These are phyloP conservation scores for Schizochytrium sp. DNA, from an alignment of 108 stramenopile genomes.

Conservation along the genomic window DNA sequence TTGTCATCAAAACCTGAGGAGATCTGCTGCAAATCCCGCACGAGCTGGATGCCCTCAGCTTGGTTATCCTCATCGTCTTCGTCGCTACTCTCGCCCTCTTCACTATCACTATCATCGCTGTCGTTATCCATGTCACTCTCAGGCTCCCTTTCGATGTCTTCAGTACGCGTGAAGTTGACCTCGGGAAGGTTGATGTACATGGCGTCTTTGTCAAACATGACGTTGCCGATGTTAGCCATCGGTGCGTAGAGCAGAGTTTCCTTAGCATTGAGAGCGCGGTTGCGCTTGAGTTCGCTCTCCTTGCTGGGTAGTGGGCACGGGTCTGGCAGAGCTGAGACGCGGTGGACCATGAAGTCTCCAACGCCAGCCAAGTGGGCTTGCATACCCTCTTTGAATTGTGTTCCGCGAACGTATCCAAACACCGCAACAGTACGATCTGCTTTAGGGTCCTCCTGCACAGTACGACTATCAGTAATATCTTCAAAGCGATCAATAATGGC, in stretches of 20 bases:
- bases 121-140: conserved; percentile 59
- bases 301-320: conserved; percentile 80
- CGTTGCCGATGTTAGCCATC: conserved; percentile 89
- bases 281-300: conserved; percentile 78
- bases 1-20: conserved; percentile 86
- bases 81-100: conserved; percentile 59
- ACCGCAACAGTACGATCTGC: conserved; percentile 87
- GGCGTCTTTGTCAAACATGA: conserved; percentile 93
- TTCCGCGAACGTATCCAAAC: conserved; percentile 96
- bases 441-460: conserved; percentile 82
- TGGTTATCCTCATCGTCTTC: conserved; percentile 75
- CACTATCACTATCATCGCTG: conserved; percentile 72
- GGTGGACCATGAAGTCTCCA: conserved; percentile 88
- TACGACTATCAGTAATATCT: conserved; percentile 86
- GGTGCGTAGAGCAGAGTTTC: conserved; percentile 95
- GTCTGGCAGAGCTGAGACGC: conserved; percentile 83
- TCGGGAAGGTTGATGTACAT: conserved; percentile 95
- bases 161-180: conserved; percentile 87
- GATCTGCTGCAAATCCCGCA: conserved; percentile 90
- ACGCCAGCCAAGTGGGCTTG: conserved; percentile 94
- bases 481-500: conserved; percentile 93
- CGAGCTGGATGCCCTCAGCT: conserved; percentile 75
- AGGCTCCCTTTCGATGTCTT: conserved; percentile 74
- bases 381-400: conserved; percentile 85
- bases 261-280: conserved; percentile 85